These are phyloP conservation scores for Phytophthora fragariaefolia DNA, from an alignment of 352 stramenopile genomes.

Conservation along the genomic window DNA sequence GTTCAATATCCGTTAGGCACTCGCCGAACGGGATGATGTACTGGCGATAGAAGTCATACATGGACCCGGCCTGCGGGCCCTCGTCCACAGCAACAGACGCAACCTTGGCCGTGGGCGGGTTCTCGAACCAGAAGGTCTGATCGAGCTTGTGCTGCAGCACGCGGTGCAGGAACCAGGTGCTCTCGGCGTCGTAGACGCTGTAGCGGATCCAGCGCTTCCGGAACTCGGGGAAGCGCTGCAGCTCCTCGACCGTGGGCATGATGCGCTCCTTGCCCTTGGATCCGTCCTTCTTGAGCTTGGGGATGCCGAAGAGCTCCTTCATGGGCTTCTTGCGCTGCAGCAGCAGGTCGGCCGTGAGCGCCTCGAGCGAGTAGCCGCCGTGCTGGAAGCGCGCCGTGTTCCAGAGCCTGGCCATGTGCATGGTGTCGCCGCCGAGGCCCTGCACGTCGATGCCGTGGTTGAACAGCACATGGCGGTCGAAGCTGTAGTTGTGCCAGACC, in stretches of 20 bases:
- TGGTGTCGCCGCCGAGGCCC: conserved; percentile 97
- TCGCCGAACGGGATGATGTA: conserved; percentile 99
- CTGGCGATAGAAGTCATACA: conserved; percentile 98
- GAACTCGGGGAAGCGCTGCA: conserved; percentile 89
- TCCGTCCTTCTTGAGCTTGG: conserved; percentile 96
- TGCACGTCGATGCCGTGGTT: conserved; percentile 96
- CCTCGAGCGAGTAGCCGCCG: conserved; percentile 96
- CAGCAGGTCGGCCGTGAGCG: conserved; percentile 89
- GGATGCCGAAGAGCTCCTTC: conserved; percentile 97
- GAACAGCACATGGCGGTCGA: conserved; percentile 98
- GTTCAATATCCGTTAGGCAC: conserved; percentile 99
- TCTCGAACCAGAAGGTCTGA: conserved; percentile 90
- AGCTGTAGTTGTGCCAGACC: conserved; percentile 99
- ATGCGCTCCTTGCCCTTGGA: conserved; percentile 87
- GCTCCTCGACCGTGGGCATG: conserved; percentile 79
- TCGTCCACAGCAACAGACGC: neutral
- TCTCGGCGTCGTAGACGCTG: conserved; percentile 96
- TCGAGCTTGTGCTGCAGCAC: conserved; percentile 91
- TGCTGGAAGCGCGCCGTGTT: conserved; percentile 85
- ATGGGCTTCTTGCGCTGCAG: conserved; percentile 95
- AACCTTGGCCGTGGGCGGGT: conserved; percentile 4
- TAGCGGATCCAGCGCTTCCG: conserved; percentile 96
- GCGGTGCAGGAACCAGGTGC: conserved; percentile 96
- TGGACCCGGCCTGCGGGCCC: conserved; percentile 54
- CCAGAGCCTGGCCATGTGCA: conserved; percentile 98